Conservation (phyloP, 2,329 filamentous ascomycete genomes). For the Fusarium nanum region DNA sequence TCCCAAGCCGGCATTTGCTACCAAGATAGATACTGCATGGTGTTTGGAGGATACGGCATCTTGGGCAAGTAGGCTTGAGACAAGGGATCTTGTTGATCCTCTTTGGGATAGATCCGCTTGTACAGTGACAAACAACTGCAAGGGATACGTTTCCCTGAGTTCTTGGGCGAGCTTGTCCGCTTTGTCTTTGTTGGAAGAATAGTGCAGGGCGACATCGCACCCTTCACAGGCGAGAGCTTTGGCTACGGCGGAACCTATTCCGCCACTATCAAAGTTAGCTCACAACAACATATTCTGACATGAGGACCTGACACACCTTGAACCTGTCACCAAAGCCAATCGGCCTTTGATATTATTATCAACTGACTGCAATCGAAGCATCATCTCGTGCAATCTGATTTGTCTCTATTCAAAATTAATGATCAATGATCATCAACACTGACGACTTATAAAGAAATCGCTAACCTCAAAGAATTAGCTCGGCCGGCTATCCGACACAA, state of each 20-base stretch:
- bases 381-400: not conserved
- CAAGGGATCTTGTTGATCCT: slow-evolving; percentile 19
- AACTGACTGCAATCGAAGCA: slow-evolving; percentile 21
- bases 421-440: not conserved
- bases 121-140: slow-evolving; percentile 9
- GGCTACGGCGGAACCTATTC: slow-evolving; percentile 51
- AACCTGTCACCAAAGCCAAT: slow-evolving; percentile 37
- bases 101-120: slow-evolving; percentile 24
- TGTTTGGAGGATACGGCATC: slow-evolving; percentile 28
- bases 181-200: slow-evolving; percentile 50
- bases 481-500: slow-evolving; percentile 5
- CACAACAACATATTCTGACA: not conserved
- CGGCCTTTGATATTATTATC: slow-evolving; percentile 33
- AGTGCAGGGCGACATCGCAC: slow-evolving; percentile 52
- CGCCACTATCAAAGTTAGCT: slow-evolving; percentile 45
- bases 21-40: slow-evolving; percentile 47
- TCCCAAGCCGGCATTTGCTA: slow-evolving; percentile 51
- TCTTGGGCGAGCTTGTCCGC: slow-evolving; percentile 47
- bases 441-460: slow-evolving; percentile 12
- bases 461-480: not conserved
- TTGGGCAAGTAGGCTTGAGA: not conserved
- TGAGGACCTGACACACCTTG: slow-evolving; percentile 15
- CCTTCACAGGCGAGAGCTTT: slow-evolving; percentile 51
- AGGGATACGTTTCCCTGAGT: not conserved
- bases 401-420: not conserved